Conservation (phyloP, 352 stramenopile genomes). For the Halophytophthora polymorphica region DNA sequence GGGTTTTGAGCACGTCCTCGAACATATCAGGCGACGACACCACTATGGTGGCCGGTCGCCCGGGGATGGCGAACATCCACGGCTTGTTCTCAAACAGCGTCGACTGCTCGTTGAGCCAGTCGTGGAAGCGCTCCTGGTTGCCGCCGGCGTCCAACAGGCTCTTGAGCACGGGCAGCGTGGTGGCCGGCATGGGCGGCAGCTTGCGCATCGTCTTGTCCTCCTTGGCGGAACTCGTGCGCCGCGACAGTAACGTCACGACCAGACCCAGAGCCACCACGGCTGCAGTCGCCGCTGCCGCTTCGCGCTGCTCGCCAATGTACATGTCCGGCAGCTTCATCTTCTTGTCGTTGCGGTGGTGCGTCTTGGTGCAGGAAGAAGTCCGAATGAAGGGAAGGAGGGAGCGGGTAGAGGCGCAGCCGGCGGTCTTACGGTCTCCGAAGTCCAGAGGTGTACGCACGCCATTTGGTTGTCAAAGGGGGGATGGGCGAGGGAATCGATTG, state of each 20-base stretch:
- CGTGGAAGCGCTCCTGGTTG: constrained; percentile 36
- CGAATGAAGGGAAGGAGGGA: too few relatives aligned
- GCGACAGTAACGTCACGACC: constrained; percentile 21
- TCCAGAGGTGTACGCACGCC: too few relatives aligned
- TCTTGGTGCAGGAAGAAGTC: too few relatives aligned
- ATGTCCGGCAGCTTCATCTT: constrained; percentile 22
- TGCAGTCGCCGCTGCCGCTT: constrained; percentile 12
- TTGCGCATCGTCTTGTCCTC: constrained; percentile 13
- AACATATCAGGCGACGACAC: constrained; percentile 33
- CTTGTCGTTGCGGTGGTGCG: too few relatives aligned
- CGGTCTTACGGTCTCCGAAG: too few relatives aligned
- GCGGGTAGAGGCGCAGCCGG: too few relatives aligned
- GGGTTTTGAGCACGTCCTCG: constrained; percentile 46
- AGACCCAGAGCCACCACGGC: constrained; percentile 22
- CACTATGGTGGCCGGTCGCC: constrained; percentile 31
- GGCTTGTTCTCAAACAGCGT: constrained; percentile 28
- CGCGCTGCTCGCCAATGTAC: constrained; percentile 13
- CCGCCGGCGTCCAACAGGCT: constrained; percentile 28
- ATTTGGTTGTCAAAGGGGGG: too few relatives aligned
- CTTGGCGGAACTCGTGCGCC: constrained; percentile 4
- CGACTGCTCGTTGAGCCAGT: constrained; percentile 46
- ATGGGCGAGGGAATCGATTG: too few relatives aligned
- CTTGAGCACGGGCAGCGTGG: constrained; percentile 38
- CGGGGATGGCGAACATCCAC: constrained; percentile 40
- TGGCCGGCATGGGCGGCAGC: constrained; percentile 23